Conservation (phyloP, 2,329 filamentous ascomycete species). For the Westerdykella sp. region DNA sequence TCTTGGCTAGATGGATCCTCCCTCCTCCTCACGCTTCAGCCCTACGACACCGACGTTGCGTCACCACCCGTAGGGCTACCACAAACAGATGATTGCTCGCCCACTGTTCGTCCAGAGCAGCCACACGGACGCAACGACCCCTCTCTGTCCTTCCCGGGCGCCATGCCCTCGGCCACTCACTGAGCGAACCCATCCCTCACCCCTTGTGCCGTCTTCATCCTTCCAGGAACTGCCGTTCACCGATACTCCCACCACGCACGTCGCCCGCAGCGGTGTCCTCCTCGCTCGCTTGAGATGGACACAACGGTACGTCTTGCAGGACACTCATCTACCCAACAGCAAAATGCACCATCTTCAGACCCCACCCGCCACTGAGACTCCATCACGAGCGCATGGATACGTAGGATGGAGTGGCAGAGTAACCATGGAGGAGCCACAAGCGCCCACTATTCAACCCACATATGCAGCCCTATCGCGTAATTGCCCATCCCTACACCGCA, state of each 20-base stretch:
- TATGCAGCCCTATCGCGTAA: conserved; percentile 6
- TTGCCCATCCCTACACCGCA: conserved; percentile 5
- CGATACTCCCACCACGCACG: conserved; percentile 1
- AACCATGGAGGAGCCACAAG: background rate
- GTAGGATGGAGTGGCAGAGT: background rate
- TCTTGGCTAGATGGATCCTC: too few species aligned
- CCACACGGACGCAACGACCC: background rate
- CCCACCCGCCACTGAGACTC: background rate
- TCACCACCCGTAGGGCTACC: conserved; percentile 10
- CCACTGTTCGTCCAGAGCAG: background rate
- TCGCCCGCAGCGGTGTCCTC: background rate
- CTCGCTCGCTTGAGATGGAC: background rate
- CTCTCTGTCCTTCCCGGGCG: background rate
- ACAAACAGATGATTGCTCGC: conserved; percentile 6
- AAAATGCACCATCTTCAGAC: background rate
- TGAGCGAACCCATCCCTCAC: background rate
- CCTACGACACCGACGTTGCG: conserved; percentile 11
- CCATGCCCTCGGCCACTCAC: too few species aligned
- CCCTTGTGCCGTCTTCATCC: background rate
- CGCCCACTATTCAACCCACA: background rate
- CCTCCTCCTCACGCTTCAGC: conserved; percentile 14
- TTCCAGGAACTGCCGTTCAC: conserved; percentile 8
- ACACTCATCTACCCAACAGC: background rate
- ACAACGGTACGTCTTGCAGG: background rate
- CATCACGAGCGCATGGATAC: background rate